Base-by-base conservation (phyloP, 2,329 filamentous ascomycete species). In the Byssochlamys sp. region DNA sequence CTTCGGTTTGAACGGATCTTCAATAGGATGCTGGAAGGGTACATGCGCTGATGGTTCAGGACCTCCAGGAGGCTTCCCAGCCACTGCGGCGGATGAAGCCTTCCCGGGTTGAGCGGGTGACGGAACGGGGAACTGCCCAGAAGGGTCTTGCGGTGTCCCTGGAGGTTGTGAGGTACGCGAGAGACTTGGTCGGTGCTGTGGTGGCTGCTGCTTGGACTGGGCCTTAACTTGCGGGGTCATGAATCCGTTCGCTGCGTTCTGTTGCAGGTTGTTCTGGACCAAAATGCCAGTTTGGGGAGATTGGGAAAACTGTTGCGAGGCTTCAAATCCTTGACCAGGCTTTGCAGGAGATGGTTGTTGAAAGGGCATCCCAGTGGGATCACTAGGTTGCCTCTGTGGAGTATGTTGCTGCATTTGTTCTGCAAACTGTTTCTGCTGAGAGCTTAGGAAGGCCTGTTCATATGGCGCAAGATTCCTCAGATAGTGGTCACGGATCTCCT, bases 401-500 rank as follows among this genome's bases (percentile, higher is more conserved):
- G 70, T 65, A 39, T 71, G 68, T 54, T 80, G 78, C 59, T 72
- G 74, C 63, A 72, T 72, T 61, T 72, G 75, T 45, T 71, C 70
- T 57, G 75, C 71, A 55, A 71, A 67, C 55, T 75, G 73, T 54
- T 76, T 77, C 59, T 77, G 75, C 52, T 77, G 76, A 1, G 69
- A 71, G 53, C 66, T 74, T 54, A 80, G 69, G 62, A 75, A 73
- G 26, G 72, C 75, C 62, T 75, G 76, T 69, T 96, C 91, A 62
- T 95, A 96, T 31, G 85, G 82, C 27, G 82, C 75, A 4, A 96
- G 75, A 63, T 91, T 91, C 35, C 83, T 80, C 65, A 91, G 86
- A 71, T 94, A 95, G 5, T 89, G 80, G 28, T 81, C 79, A 64
- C 85, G 78, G 59, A 96, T 71, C 63, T 94, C 85, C 58, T 83